Percentiles rank a stretch among this genome's conserved stretches.
Evolutionary conservation across 2,329 filamentous ascomycete species (phyloP).

Genomic region (Pezicula carpinea): DNA sequence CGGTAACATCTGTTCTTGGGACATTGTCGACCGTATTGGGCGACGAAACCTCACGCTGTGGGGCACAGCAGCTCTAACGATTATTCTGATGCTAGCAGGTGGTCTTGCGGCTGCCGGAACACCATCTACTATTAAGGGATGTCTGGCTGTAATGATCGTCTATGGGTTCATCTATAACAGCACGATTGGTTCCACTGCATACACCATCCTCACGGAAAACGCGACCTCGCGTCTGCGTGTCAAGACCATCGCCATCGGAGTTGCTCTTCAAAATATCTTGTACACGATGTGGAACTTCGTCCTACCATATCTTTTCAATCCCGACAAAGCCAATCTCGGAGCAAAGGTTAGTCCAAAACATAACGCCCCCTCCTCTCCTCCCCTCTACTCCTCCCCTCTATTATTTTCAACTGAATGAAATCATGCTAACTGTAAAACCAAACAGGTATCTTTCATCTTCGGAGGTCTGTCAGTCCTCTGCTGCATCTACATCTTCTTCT

Average conservation of each 20-base stretch:
- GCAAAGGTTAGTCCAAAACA: constrained; percentile 29
- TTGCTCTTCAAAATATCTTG: neutral
- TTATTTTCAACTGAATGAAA: neutral
- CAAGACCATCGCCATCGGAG: constrained; percentile 2
- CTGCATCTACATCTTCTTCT: constrained; percentile 31
- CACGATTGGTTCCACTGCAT: constrained; percentile 1
- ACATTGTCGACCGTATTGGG: neutral
- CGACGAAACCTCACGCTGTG: constrained; percentile 1
- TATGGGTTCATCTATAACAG: constrained; percentile 1
- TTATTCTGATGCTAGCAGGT: constrained; percentile 1
- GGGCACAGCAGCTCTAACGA: neutral
- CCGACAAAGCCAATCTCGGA: constrained; percentile 14
- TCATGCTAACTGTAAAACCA: neutral
- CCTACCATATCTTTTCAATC: constrained; percentile 2
- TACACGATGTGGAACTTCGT: constrained; percentile 5
- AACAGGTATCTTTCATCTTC: constrained; percentile 30
- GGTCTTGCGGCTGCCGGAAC: neutral
- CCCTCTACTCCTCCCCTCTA: no score
- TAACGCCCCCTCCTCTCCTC: neutral
- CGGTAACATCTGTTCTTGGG: constrained; percentile 1
- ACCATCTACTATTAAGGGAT: neutral
- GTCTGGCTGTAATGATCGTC: neutral
- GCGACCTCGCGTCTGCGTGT: neutral
- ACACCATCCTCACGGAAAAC: neutral
- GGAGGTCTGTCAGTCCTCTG: constrained; percentile 28